Evolutionary conservation across 2,329 filamentous ascomycete species (phyloP).

Genomic region (Sodiomyces alkalinus): DNA sequence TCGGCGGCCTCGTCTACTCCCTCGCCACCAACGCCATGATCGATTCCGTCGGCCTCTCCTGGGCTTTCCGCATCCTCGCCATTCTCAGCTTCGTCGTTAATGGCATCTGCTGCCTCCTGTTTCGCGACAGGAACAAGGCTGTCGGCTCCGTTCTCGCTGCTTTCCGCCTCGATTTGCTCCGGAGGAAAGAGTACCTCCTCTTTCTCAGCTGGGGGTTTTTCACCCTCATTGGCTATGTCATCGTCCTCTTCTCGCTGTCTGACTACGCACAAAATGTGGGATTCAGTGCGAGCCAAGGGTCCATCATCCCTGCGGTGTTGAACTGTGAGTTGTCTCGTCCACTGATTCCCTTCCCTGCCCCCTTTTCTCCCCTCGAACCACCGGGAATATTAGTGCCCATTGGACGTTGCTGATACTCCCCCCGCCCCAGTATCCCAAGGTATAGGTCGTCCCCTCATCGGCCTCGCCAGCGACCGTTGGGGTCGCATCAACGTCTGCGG

Average conservation of each 20-base stretch:
- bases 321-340: conserved; percentile 47
- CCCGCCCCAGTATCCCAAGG: conserved; percentile 34
- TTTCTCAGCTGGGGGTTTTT: conserved; percentile 55
- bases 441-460: conserved; percentile 56
- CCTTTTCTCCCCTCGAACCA: too few species aligned
- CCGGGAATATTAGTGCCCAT: too few species aligned
- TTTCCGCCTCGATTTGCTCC: conserved; percentile 51
- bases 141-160: conserved; percentile 51
- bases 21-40: conserved; percentile 57
- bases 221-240: conserved; percentile 58
- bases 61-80: conserved; percentile 52
- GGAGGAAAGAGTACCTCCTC: conserved; percentile 44
- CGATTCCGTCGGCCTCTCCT: conserved; percentile 42
- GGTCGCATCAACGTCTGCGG: conserved; percentile 62
- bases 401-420: too few species aligned
- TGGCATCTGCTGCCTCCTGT: conserved; percentile 43
- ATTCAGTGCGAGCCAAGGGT: conserved; percentile 49
- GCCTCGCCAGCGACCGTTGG: conserved; percentile 53
- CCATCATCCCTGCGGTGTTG: conserved; percentile 56
- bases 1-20: conserved; percentile 59
- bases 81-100: conserved; percentile 52
- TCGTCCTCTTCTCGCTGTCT: conserved; percentile 62
- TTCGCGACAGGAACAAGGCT: conserved; percentile 57
- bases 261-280: conserved; percentile 59
- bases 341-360: conserved; percentile 14